Evolutionary conservation across 805 yeast genomes (phyloP), one percentile per base, ranked within the genome.

Genomic region (Teunomyces gatunensis): DNA sequence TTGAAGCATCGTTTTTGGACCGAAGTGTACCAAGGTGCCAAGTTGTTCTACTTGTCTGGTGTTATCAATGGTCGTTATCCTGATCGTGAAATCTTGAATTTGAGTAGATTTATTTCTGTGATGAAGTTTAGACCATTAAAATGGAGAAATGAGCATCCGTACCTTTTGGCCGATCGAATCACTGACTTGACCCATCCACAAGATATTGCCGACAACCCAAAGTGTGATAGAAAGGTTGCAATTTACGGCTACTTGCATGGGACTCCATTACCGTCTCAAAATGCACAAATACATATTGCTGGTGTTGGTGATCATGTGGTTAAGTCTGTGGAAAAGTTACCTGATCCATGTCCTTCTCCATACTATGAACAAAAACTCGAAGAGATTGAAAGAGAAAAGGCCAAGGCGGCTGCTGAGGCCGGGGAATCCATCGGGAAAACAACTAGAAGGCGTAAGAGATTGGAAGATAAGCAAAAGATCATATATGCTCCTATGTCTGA

Each of bases 401-500:
- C 82, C 37, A 85, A 83, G 59, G 72, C 75, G 42, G 85, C 86
- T n/a, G 81, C 78, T 6, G 84, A 77, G 43, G 76, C 77, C 17
- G 87, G 86, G 7, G 81, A 78, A 47, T 67, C 70, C 3, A 59
- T 77, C 3, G 77, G 84, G 2, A 74, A 78, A 28, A 78, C 83
- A 2, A 64, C 76, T 2, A 73, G 78, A 56, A 83, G 97, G 65
- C 79, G 97, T 60, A 88, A 89, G 64, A 80, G 98, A 61, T 79
- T 94, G 46, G 98, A 94, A 55, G 99, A 94, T 61, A 89, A 85
- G 57, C 96, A 89, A 63, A 94, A 91, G 65, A 81, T 89, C 55
- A 89, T 94, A 2, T 94, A 95, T 66, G 99, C 99, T 0, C 99
- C 99, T 43, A 94, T 94, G 99, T 88, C 97, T 41, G 98, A 94